Conservation (phyloP, 768 basidiomycete genomes). For the Tulasnella sp. region DNA sequence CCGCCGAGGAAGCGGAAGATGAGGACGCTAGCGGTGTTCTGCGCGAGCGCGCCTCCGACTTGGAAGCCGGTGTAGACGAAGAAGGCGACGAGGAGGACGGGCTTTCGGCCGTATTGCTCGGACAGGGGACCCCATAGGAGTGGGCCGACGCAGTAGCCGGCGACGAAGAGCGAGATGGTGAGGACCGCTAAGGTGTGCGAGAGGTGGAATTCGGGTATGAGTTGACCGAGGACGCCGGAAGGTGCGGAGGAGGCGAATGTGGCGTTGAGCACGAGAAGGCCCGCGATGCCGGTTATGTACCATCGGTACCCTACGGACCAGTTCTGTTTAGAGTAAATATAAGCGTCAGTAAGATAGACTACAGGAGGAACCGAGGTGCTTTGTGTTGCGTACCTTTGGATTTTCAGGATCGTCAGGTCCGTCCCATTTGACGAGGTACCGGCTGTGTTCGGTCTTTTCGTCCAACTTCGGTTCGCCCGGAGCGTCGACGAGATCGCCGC, state of each 20-base stretch:
- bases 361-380: not conserved
- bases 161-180: slow-evolving; percentile 32
- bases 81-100: slow-evolving; percentile 41
- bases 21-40: slow-evolving; percentile 40
- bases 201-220: slow-evolving; percentile 27
- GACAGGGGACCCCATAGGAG: slow-evolving; percentile 38
- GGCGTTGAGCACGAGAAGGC: slow-evolving; percentile 32
- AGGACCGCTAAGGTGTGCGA: slow-evolving; percentile 23
- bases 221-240: slow-evolving; percentile 29
- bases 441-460: slow-evolving; percentile 4
- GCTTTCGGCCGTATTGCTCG: slow-evolving; percentile 41
- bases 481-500: not conserved
- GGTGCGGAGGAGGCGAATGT: slow-evolving; percentile 31
- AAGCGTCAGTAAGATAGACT: slow-evolving; percentile 16
- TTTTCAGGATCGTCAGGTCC: slow-evolving; percentile 31
- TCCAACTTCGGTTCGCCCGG: slow-evolving; percentile 24
- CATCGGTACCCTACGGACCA: slow-evolving; percentile 24
- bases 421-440: slow-evolving; percentile 30
- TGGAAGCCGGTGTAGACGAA: slow-evolving; percentile 36
- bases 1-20: slow-evolving; percentile 36
- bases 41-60: slow-evolving; percentile 40
- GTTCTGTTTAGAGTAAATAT: slow-evolving; percentile 33
- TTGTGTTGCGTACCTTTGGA: slow-evolving; percentile 24
- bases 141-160: slow-evolving; percentile 38
- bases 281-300: slow-evolving; percentile 26